These are phyloP conservation scores for Anacardium occidentale DNA, from an alignment of 345 rosid species.

Conservation along the genomic window DNA sequence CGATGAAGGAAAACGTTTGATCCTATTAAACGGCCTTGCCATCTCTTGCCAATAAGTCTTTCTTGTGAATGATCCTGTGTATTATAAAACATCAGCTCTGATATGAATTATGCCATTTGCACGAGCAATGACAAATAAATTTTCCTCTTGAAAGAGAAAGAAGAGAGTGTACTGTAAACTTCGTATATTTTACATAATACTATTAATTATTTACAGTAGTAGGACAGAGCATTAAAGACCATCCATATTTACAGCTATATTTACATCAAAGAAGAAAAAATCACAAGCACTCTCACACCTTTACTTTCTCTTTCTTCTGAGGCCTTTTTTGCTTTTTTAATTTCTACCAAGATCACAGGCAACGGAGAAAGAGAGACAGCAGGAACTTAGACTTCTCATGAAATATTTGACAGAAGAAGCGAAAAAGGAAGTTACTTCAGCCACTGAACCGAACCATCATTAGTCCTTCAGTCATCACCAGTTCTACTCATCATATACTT, in stretches of 20 bases:
- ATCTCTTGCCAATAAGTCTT: no score
- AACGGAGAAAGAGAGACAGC: not conserved
- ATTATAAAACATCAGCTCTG: no score
- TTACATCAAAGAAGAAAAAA: conserved; percentile 37
- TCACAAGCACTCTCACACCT: not conserved
- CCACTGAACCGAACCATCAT: not conserved
- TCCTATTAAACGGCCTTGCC: no score
- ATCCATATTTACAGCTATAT: conserved; percentile 24
- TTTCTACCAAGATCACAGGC: not conserved
- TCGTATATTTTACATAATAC: conserved; percentile 21
- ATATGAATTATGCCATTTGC: no score
- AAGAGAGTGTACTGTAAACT: not conserved
- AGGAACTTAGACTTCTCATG: not conserved
- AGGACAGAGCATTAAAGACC: not conserved
- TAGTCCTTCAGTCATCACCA: not conserved
- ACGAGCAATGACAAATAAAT: no score
- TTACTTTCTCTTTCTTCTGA: not conserved
- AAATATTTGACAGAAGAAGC: not conserved
- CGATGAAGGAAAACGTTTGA: no score
- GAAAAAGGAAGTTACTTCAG: not conserved
- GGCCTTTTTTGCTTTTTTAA: not conserved
- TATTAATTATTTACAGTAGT: conserved; percentile 12
- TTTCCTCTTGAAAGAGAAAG: no score
- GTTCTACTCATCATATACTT: not conserved
- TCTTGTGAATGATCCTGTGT: no score